Evolutionary conservation across 1,284 basidiomycete species (phyloP), one percentile per base, ranked within the genome.

Genomic region (Puccinia polysora): DNA sequence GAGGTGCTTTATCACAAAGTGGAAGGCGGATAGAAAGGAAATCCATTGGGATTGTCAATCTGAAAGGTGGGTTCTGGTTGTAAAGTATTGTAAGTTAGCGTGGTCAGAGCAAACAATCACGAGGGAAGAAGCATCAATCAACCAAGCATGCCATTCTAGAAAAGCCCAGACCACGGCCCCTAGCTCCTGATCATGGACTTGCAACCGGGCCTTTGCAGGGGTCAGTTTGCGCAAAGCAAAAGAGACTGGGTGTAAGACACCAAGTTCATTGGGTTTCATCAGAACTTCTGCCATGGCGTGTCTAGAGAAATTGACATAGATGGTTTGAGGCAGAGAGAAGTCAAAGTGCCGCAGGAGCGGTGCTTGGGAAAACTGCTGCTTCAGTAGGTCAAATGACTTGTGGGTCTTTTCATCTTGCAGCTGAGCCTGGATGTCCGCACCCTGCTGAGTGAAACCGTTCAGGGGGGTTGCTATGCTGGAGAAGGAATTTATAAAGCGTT

Each of bases 271-370:
- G 2, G 55, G 38, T 36, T 75, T 73, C n/a, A 36, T 43, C 7
- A 75, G 12, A 23, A 75, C 64, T 1, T n/a, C 69, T 32, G 72
- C 32, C 5, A 73, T 5, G 5, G 74, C 62, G 47, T 60, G 75
- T 7, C 63, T 45, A 7, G 74, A 75, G 28, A 53, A 75, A 62
- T 20, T 52, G n/a, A 40, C 58, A 7, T 84, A 81, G 32, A 79
- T 80, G 10, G 80, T 81, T 0, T 38, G 58, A 14, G 32, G 4
- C 20, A 5, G 4, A 4, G 4, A 4, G 20, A 38, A 60, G 34
- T n/a, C 38, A 60, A 60, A 60, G 12, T 60, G 58, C 38, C n/a
- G 4, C 28, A 60, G 20, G 4, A 60, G 53, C 6, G 53, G 53
- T 12, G 53, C 53, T 10, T 7, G 20, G 4, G 4, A 23, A 50